These are phyloP conservation scores for Pseudogymnoascus verrucosus DNA, from an alignment of 2,329 filamentous ascomycete genomes.

Conservation along the genomic window DNA sequence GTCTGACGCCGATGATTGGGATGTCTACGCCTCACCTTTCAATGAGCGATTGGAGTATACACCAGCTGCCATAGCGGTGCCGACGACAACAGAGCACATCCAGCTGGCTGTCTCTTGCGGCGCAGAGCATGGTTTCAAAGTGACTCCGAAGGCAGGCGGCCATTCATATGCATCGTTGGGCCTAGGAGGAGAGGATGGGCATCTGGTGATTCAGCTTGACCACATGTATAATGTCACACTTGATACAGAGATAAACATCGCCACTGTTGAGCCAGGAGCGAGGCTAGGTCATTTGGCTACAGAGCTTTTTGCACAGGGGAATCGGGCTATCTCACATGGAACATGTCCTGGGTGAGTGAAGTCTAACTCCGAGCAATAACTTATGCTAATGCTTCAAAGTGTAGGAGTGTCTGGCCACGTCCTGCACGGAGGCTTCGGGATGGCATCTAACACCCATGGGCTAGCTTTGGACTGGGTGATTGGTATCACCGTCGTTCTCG, in stretches of 20 bases:
- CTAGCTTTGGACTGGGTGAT: slow-evolving; percentile 42
- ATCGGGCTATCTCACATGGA: slow-evolving; percentile 35
- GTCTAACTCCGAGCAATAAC: neutral
- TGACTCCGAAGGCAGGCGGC: slow-evolving; percentile 42
- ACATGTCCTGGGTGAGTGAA: slow-evolving; percentile 31
- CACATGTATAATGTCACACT: slow-evolving; percentile 31
- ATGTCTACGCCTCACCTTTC: slow-evolving; percentile 16
- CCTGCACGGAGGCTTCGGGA: slow-evolving; percentile 39
- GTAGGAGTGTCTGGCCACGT: slow-evolving; percentile 40
- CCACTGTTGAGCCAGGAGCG: slow-evolving; percentile 33
- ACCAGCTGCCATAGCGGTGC: slow-evolving; percentile 19
- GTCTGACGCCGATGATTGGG: neutral
- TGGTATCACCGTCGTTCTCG: slow-evolving; percentile 39
- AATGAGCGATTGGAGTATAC: slow-evolving; percentile 17
- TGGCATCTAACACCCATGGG: slow-evolving; percentile 40
- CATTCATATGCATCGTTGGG: slow-evolving; percentile 45
- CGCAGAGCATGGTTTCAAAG: slow-evolving; percentile 31
- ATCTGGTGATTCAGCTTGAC: slow-evolving; percentile 35
- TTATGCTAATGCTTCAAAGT: neutral
- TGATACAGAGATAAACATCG: slow-evolving; percentile 18
- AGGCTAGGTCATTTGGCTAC: slow-evolving; percentile 37
- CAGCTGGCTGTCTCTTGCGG: slow-evolving; percentile 38
- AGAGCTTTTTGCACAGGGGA: slow-evolving; percentile 28
- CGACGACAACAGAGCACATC: slow-evolving; percentile 28
- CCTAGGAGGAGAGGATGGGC: slow-evolving; percentile 33